Conservation (phyloP, 192 early-diverging fungal species). For the Dissophora globulifera region DNA sequence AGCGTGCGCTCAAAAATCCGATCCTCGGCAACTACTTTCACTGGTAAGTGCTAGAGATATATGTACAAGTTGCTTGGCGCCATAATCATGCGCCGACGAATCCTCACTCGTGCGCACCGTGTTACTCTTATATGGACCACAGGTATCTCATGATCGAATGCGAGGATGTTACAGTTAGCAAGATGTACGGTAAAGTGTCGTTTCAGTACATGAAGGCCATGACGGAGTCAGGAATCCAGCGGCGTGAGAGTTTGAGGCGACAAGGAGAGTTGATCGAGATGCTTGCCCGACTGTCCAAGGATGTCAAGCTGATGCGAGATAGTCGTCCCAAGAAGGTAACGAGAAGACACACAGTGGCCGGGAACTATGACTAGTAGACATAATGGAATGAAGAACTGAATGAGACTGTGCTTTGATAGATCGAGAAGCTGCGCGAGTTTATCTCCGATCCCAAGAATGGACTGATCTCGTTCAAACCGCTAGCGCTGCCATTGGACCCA, state of each 20-base stretch:
- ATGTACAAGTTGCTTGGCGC: no score
- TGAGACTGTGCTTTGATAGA: slow-evolving; percentile 50
- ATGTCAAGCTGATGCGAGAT: slow-evolving; percentile 83
- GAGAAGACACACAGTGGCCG: not conserved
- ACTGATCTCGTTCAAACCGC: slow-evolving; percentile 80
- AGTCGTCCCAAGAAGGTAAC: slow-evolving; percentile 86
- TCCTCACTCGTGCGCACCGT: no score
- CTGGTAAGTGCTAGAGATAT: slow-evolving; percentile 70
- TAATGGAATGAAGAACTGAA: no score
- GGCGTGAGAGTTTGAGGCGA: slow-evolving; percentile 79
- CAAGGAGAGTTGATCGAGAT: slow-evolving; percentile 88
- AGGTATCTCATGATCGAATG: slow-evolving; percentile 97
- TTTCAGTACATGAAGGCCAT: slow-evolving; percentile 85
- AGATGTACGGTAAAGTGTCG: slow-evolving; percentile 88
- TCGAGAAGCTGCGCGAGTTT: slow-evolving; percentile 81
- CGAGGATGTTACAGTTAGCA: slow-evolving; percentile 84
- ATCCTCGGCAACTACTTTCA: slow-evolving; percentile 94
- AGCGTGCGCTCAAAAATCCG: slow-evolving; percentile 84
- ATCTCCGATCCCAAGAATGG: slow-evolving; percentile 89
- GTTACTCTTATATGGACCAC: no score
- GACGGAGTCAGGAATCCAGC: slow-evolving; percentile 60
- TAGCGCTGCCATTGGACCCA: slow-evolving; percentile 93
- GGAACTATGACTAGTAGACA: no score
- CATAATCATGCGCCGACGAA: no score
- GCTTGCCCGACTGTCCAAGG: slow-evolving; percentile 79